Base-by-base conservation (phyloP, 2,329 filamentous ascomycete genomes). In the Ambrosiella cleistominuta region DNA sequence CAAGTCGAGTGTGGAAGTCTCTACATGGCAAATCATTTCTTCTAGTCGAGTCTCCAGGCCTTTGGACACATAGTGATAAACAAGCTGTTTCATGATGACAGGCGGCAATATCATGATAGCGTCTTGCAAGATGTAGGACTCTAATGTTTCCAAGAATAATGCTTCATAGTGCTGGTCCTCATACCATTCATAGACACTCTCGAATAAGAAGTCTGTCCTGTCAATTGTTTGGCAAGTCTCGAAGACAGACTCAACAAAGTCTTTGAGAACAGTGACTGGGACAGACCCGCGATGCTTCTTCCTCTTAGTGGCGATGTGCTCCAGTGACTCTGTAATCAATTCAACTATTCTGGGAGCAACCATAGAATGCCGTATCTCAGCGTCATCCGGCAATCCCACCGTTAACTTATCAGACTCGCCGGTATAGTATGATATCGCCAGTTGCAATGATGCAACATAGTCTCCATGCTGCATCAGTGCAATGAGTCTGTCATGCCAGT, bases 381-480 rank as follows among this genome's bases (percentile, higher is more conserved):
- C 78, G 66, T 96, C 87, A 66, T 96, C 90, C 0, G 94, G 91
- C 8, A 98, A 73, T 0, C 93, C 93, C 57, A 98, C 87, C 0
- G 93, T 97, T 55, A 97, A 77, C 68, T 93, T 96, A 68, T 96
- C 88, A n/a, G 88, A 81, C 65, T 89, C 83, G 27, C 93, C 93
- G 7, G 82, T 84, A 67, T 95, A 97, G 69, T 97, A 98, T 0
- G 85, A 86, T 0, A 89, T 95, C 8, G 91, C 94, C 60, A 98
- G 76, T 63, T 85, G 80, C 61, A 98, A 95, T 1, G 93, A 90
- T 11, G 82, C 86, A 62, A 98, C 86, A 66, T 95, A 95, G 69
- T 97, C 89, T n/a, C 93, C 93, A 59, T 89, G 81, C 68, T 97
- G 90, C 87, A 98, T 96, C 64, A 97, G 75, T 0, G 91, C 90